Evolutionary conservation across 2,329 filamentous ascomycete species (phyloP).

Genomic region (Claviceps arundinis): DNA sequence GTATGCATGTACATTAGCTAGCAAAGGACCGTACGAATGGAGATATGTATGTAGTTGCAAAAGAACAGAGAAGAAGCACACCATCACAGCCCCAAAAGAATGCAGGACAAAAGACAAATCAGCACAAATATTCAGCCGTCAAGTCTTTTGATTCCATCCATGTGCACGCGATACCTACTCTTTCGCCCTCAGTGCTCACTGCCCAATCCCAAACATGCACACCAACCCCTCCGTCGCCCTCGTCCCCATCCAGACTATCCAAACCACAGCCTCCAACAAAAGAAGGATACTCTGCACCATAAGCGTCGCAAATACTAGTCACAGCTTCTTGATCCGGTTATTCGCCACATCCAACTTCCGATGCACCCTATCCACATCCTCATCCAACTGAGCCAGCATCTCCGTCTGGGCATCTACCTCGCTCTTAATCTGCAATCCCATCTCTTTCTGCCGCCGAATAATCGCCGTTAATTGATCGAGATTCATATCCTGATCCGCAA

Average conservation of each 20-base stretch:
- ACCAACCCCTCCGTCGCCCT: slow-evolving; percentile 12
- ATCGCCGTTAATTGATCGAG: slow-evolving; percentile 55
- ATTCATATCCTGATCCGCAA: slow-evolving; percentile 62
- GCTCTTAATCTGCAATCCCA: slow-evolving; percentile 62
- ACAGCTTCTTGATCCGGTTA: slow-evolving; percentile 55
- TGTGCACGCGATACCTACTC: too few relatives aligned
- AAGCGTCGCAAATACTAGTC: slow-evolving; percentile 19
- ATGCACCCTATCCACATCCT: slow-evolving; percentile 51
- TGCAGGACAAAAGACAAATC: too few relatives aligned
- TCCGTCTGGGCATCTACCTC: slow-evolving; percentile 60
- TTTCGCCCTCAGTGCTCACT: slow-evolving; percentile 1
- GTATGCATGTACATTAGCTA: too few relatives aligned
- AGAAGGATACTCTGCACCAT: slow-evolving; percentile 16
- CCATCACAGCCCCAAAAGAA: neutral
- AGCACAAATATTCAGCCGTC: too few relatives aligned
- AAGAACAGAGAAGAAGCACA: too few relatives aligned
- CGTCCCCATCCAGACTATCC: slow-evolving; percentile 17
- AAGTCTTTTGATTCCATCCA: too few relatives aligned
- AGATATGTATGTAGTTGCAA: too few relatives aligned
- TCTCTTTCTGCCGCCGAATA: slow-evolving; percentile 60
- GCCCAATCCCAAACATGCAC: slow-evolving; percentile 13
- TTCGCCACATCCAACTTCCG: slow-evolving; percentile 64
- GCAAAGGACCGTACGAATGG: too few relatives aligned
- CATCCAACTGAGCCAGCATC: slow-evolving; percentile 53
- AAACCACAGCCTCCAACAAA: slow-evolving; percentile 17